Evolutionary conservation across 23 red algal species (phyloP), one percentile per base, ranked within the genome.

Genomic region (Gracilaria domingensis): DNA sequence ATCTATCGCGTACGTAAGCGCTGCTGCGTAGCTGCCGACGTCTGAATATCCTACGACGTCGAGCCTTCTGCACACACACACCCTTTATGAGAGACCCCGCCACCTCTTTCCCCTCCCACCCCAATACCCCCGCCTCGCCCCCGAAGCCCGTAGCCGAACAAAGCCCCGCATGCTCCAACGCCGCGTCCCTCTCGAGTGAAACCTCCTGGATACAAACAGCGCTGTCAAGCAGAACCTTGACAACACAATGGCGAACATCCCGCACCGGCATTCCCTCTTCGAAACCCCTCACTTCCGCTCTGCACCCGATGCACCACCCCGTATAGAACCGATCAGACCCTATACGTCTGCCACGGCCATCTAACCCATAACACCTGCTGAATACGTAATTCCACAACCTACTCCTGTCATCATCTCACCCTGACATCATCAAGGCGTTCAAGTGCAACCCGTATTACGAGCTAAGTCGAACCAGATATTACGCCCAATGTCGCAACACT

Each of bases 261-360:
- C 64, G 64, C 64, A 69, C 32, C 64, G 64, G 3, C 64, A 69
- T 17, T 69, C 64, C 64, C 16, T 69, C 64, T 37, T 69, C 20
- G 32, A 69, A 69, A 20, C 64, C 64, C 32, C 64, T 32, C 64
- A 69, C 17, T 69, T 69, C 32, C 64, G 32, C 29, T 36, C 64
- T 37, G 32, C 64, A 20, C 64, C 64, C 64, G 64, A 69, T 24
- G 26, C 64, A 28, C 32, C 28, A 38, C 64, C 64, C 64, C 64
- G 38, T 37, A 30, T 69, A 37, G 32, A 69, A 69, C 64, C 28
- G 64, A 69, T 69, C 64, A 69, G 64, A 69, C 64, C 64, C 64
- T 20, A 20, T 18, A 37, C 64, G 0, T 17, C 64, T 8, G 38
- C 30, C 64, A 69, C 33, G 32, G 64, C 64, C 64, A 69, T 69